Evolutionary conservation across 768 basidiomycete species (phyloP), one percentile per base, ranked within the genome.

Genomic region (Russula olivacea): DNA sequence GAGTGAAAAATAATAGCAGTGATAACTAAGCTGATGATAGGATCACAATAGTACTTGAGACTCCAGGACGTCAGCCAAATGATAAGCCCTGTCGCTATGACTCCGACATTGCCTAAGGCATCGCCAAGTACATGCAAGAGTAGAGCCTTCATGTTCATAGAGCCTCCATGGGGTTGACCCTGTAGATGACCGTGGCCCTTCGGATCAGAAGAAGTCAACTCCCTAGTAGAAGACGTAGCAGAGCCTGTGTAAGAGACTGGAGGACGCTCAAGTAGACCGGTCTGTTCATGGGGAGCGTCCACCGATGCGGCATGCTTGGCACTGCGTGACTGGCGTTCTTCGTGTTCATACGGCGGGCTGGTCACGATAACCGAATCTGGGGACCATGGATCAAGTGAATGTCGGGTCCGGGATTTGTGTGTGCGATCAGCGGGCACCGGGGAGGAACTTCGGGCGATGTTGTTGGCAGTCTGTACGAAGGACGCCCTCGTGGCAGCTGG

Each of bases 121-220:
- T 99, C 96, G 38, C 96, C 96, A 50, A 99, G 74, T 43, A 98
- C 97, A 73, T 99, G 97, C 32, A 99, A 76, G 36, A 98, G 79
- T 1, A 99, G 80, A 34, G 94, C 97, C n/a, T 80, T 88, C 95
- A 98, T 98, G 75, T 98, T 99, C 97, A 99, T 98, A 0, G 88
- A 91, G 0, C 86, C 87, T 10, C 76, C 75, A 69, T 86, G 84
- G 23, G 75, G 67, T 71, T 81, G 76, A 72, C 41, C 49, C 19
- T 56, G 61, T 10, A 76, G 60, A 49, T 75, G 74, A 10, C 66
- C 69, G 23, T 63, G 69, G 32, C 58, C 19, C 63, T 64, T 56
- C 63, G 67, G 55, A 41, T 63, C 58, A 68, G 68, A 49, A 30
- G 61, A 32, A 36, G 61, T 47, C 58, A 43, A 58, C 5, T 30